These are phyloP conservation scores for Porogramme epimiltina DNA, from an alignment of 1,284 basidiomycete genomes.

Conservation along the genomic window DNA sequence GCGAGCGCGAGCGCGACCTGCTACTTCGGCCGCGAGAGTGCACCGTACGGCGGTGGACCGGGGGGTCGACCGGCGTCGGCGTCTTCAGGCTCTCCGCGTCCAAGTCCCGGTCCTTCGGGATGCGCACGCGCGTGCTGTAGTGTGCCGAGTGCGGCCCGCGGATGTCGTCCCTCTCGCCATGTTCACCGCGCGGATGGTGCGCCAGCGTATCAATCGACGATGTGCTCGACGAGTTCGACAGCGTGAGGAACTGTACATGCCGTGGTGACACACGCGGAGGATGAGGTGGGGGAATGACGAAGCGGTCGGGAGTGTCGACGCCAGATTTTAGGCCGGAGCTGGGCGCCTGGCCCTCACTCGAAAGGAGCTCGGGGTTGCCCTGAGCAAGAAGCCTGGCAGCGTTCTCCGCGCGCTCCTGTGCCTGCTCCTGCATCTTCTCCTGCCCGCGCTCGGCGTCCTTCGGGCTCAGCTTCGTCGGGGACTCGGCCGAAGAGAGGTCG, in stretches of 20 bases:
- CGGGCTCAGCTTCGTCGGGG: conserved; percentile 19
- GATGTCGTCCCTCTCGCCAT: conserved; percentile 55
- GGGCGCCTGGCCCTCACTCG: conserved; percentile 41
- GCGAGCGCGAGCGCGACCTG: conserved; percentile 38
- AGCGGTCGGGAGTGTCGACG: conserved; percentile 78
- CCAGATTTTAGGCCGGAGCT: conserved; percentile 53
- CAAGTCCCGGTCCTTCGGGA: conserved; percentile 52
- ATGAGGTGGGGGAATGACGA: conserved; percentile 63
- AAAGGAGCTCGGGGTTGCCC: conserved; percentile 37
- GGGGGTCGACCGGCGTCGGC: conserved; percentile 53
- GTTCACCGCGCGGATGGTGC: conserved; percentile 37
- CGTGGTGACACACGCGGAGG: conserved; percentile 55
- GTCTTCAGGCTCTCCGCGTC: conserved; percentile 57
- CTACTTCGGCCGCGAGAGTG: conserved; percentile 25
- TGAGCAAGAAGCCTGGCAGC: conserved; percentile 38
- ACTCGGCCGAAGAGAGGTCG: conserved; percentile 64
- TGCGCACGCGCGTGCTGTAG: conserved; percentile 51
- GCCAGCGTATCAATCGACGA: conserved; percentile 37
- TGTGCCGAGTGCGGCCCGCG: conserved; percentile 41
- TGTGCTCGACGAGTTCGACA: conserved; percentile 37
- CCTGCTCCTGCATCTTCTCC: conserved; percentile 30
- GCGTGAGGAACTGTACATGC: conserved; percentile 52
- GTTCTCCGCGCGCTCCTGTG: conserved; percentile 29
- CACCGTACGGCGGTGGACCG: conserved; percentile 4
- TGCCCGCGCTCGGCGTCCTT: conserved; percentile 43